Evolutionary conservation across 2,329 filamentous ascomycete species (phyloP), one percentile per base, ranked within the genome.

Genomic region (Chaetomium sp.): DNA sequence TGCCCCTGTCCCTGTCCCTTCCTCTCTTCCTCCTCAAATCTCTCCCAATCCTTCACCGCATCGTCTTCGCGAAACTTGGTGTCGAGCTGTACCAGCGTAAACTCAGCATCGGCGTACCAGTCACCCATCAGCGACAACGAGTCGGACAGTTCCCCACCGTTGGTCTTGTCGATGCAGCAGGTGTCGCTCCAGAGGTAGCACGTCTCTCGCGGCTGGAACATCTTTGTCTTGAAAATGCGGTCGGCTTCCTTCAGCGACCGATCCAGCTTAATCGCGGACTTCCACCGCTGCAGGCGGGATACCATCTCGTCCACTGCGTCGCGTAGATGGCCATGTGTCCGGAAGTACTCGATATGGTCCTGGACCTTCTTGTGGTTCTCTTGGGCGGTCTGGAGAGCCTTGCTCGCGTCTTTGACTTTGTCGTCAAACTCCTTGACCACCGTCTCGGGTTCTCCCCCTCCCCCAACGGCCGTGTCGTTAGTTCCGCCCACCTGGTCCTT

Each of bases 161-260:
- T 62, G 2, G 52, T 52, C 44, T 66, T 69, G 59, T 70, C 64
- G 52, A 70, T 70, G 54, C 68, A 70, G 55, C 66, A 68, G 1
- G 67, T 67, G 54, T 70, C 68, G 5, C 64, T 64, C 68, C 68
- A 70, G 10, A 70, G 27, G 48, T 69, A 70, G 14, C 61, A 59
- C 43, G 63, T 67, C 37, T 62, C 64, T 5, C 62, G 61, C 6
- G 38, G 56, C 14, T 61, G 59, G 27, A 68, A 68, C 2, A 64
- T 55, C 38, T 64, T 66, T 5, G 49, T 61, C 49, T 63, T 60
- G 52, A 69, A 65, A 34, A 68, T 64, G 6, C 59, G 58, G 37
- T 61, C 64, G 3, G 62, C 64, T 32, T 62, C 53, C 9, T 58
- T 38, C 14, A 69, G 60, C 6, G 66, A 60, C 14, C 58, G 46